Base-by-base conservation (phyloP, 1,139 yeast species). In the Yamadazyma kanchanaburiensis region DNA sequence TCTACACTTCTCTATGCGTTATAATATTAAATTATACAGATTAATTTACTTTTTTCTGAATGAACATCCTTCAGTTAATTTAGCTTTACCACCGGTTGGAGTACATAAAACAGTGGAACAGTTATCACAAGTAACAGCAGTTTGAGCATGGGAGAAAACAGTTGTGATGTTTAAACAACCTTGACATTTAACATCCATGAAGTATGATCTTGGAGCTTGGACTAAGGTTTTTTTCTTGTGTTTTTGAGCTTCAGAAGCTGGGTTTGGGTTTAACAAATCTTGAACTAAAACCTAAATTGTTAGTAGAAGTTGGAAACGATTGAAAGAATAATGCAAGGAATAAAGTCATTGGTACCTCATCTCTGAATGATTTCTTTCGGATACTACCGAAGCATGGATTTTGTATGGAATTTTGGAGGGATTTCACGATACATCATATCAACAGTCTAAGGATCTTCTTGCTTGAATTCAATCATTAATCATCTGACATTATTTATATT, bases 61-160 rank as follows among this genome's bases (percentile, higher is more conserved):
- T 60, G 98, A 94, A 66, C 94, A 85, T 69, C 98, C 99, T 77
- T 91, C 98, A 58, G 97, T 87, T 70, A 91, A 83, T 76, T 86
- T 88, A 63, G 97, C 96, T 81, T 91, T 94, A 81, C 99, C 99
- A 81, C 99, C 99, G 52, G 97, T 87, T 65, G 99, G 99, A 66
- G 94, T 85, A 76, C 97, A 89, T 64, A 91, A 85, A 50, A 94
- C 96, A 53, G 96, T 89, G 56, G 97, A 85, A 75, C 99, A 91
- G 48, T 94, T 81, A 64, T 94, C 97, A 78, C 99, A 91, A 64
- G 96, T 85, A 65, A 91, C 98, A 58, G 96, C 97, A 54, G 98
- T 91, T 79, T 91, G 98, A 48, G 98, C 97, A 74, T 91, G 98
- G 51, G 97, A 89, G 86, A 91, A 91, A 55, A 91, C 97, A 53